phyloP scores from a whole-genome alignment of 257 asterid species.

The Salvia splendens region DNA sequence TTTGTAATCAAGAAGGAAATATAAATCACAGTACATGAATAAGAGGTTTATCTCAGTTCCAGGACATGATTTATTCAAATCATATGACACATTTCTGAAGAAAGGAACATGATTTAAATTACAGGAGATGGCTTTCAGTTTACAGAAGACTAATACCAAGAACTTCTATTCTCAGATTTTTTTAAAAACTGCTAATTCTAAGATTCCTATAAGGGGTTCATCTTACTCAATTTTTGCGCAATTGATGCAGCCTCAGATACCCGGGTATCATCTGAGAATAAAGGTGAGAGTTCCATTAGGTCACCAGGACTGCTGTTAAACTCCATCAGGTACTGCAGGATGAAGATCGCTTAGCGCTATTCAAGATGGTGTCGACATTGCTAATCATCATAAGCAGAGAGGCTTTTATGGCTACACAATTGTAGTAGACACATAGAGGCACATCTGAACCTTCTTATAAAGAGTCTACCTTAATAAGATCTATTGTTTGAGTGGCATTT shows the following conservation, averaged over 20 bases:
- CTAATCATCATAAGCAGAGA: slow-evolving; percentile 7
- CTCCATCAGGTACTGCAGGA: slow-evolving; percentile 94
- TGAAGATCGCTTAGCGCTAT: slow-evolving; percentile 27
- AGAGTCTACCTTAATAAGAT: slow-evolving; percentile 77
- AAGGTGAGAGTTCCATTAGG: slow-evolving; percentile 93
- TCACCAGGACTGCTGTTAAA: slow-evolving; percentile 96
- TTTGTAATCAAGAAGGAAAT: slow-evolving; percentile 13
- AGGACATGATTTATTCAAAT: not conserved
- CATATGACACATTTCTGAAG: not conserved
- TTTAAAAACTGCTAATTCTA: slow-evolving; percentile 2
- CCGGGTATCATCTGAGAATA: slow-evolving; percentile 93
- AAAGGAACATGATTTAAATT: not conserved
- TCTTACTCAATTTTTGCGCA: slow-evolving; percentile 95
- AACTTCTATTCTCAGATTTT: not conserved
- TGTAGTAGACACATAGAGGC: slow-evolving; percentile 3
- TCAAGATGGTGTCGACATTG: slow-evolving; percentile 15
- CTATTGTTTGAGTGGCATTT: slow-evolving; percentile 97
- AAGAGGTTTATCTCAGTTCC: slow-evolving; percentile 14
- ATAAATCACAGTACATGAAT: slow-evolving; percentile 3
- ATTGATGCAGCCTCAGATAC: slow-evolving; percentile 99
- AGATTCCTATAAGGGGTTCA: slow-evolving; percentile 26
- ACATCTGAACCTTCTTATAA: slow-evolving; percentile 2
- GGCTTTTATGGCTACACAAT: slow-evolving; percentile 22
- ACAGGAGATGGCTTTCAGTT: not conserved
- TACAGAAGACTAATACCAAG: slow-evolving; percentile 2